phyloP scores from a whole-genome alignment of 1,139 yeast genomes.

The Taiozyma sp. region DNA sequence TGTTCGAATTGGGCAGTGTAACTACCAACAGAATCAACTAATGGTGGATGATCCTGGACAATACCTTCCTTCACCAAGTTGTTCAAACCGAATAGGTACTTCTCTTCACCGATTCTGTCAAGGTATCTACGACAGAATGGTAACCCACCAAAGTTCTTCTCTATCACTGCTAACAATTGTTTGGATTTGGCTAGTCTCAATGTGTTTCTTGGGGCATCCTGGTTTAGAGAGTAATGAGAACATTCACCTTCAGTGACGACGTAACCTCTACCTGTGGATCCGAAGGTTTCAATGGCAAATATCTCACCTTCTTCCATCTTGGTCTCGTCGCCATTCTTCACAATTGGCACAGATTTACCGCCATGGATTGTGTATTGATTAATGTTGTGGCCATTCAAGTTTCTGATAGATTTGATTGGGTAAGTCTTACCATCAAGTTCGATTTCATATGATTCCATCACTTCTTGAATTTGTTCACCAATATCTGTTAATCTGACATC shows the following conservation, averaged over 20 bases:
- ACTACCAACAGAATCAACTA: conserved; percentile 74
- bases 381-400: conserved; percentile 92
- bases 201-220: conserved; percentile 37
- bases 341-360: conserved; percentile 95
- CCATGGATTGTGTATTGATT: conserved; percentile 82
- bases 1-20: conserved; percentile 98
- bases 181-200: conserved; percentile 62
- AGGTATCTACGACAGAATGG: conserved; percentile 96
- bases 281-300: conserved; percentile 97
- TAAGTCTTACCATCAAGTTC: conserved; percentile 82
- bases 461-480: conserved; percentile 94
- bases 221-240: conserved; percentile 79
- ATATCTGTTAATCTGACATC: conserved; percentile 94
- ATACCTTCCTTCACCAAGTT: conserved; percentile 80
- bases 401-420: conserved; percentile 85
- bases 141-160: conserved; percentile 81
- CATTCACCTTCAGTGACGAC: conserved; percentile 87
- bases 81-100: conserved; percentile 84
- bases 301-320: conserved; percentile 99
- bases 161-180: conserved; percentile 59
- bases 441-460: conserved; percentile 94
- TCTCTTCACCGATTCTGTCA: conserved; percentile 88
- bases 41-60: conserved; percentile 96
- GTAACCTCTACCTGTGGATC: conserved; percentile 92
- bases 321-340: conserved; percentile 86